These are phyloP conservation scores for Wickerhamomyces pijperi DNA, from an alignment of 805 yeast genomes.

Conservation along the genomic window DNA sequence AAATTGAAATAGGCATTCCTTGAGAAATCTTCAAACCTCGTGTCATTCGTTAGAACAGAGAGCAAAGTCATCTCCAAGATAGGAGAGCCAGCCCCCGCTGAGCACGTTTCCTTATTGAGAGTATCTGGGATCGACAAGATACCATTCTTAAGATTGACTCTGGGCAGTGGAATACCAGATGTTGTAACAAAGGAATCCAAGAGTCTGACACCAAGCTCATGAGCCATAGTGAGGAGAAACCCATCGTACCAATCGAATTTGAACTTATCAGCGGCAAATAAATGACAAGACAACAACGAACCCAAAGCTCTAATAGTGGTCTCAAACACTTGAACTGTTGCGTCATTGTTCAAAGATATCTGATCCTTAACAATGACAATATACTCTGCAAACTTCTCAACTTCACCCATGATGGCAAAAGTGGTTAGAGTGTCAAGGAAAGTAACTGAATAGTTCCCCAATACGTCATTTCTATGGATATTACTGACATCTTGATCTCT, in stretches of 20 bases:
- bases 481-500: conserved; percentile 49
- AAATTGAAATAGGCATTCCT: conserved; percentile 52
- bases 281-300: conserved; percentile 68
- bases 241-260: conserved; percentile 48
- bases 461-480: conserved; percentile 61
- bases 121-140: conserved; percentile 30
- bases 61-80: conserved; percentile 70
- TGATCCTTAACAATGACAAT: conserved; percentile 21
- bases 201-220: conserved; percentile 63
- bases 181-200: conserved; percentile 59
- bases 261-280: conserved; percentile 38
- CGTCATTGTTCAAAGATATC: conserved; percentile 25
- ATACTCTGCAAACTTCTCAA: conserved; percentile 37
- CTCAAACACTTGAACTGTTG: conserved; percentile 83
- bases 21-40: conserved; percentile 52
- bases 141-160: conserved; percentile 59
- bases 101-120: conserved; percentile 57
- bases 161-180: conserved; percentile 64
- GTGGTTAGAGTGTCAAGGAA: conserved; percentile 74
- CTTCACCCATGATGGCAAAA: conserved; percentile 60
- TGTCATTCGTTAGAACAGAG: conserved; percentile 66
- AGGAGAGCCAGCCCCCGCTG: conserved; percentile 82
- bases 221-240: conserved; percentile 57
- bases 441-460: conserved; percentile 77
- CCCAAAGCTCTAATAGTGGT: conserved; percentile 76